Conservation (phyloP, 345 rosid genomes). For the Lepidium africanum region DNA sequence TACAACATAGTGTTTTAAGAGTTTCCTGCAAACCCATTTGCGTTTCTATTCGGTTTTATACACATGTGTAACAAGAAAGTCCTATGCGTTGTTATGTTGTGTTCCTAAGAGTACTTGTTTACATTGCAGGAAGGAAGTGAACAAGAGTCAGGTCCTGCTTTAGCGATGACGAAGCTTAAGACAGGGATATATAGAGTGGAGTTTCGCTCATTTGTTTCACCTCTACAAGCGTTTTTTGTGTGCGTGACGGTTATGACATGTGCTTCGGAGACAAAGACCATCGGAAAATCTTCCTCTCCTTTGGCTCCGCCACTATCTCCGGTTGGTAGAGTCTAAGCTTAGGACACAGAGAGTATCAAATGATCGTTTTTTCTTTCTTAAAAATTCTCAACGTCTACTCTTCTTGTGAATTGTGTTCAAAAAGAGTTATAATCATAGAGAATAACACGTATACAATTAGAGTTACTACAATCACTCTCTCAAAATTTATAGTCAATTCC, state of each 20-base stretch:
- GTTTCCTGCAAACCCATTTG: not conserved
- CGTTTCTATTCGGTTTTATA: not conserved
- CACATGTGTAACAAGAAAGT: not conserved
- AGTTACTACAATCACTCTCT: too few species aligned
- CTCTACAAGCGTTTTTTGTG: constrained; percentile 70
- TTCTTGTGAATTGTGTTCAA: not conserved
- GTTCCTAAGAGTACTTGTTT: not conserved
- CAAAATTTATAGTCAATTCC: too few species aligned
- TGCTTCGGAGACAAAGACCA: constrained; percentile 14
- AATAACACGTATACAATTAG: not conserved
- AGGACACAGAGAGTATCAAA: not conserved
- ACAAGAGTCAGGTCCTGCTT: constrained; percentile 25
- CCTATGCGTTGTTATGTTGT: not conserved
- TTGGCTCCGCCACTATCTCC: constrained; percentile 77
- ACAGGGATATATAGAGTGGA: constrained; percentile 57
- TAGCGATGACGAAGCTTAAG: constrained; percentile 46
- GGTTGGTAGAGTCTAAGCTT: constrained; percentile 54
- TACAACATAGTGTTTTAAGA: not conserved
- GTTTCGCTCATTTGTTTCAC: constrained; percentile 53
- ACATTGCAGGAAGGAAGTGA: constrained; percentile 15
- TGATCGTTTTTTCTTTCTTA: not conserved
- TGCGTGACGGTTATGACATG: constrained; percentile 45
- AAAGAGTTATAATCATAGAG: not conserved
- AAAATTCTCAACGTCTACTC: not conserved
- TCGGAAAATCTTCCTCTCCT: constrained; percentile 28